phyloP scores from a whole-genome alignment of 257 asterid species.

The Forsythia suspensa region DNA sequence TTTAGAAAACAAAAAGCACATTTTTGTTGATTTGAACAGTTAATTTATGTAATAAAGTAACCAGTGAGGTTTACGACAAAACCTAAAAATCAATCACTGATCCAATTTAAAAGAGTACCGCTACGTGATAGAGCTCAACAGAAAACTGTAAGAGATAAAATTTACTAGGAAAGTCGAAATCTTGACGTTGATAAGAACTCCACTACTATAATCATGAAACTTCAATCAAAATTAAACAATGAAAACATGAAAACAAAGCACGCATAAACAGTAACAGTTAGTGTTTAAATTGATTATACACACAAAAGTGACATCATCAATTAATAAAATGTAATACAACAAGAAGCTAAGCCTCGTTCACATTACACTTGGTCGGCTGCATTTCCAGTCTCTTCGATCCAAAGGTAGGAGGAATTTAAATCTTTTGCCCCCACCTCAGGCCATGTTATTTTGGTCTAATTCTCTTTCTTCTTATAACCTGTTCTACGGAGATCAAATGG shows the following conservation, averaged over 20 bases:
- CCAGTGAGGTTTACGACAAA: not conserved
- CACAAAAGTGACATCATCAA: not conserved
- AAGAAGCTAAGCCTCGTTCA: not conserved
- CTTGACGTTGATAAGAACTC: not conserved
- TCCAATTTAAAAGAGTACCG: not conserved
- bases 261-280: not conserved
- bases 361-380: not conserved
- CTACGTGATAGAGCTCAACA: not conserved
- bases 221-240: not conserved
- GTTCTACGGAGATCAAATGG: not conserved
- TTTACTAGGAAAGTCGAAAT: not conserved
- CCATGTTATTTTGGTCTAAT: not conserved
- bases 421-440: not conserved
- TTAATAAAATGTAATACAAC: not conserved
- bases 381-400: not conserved
- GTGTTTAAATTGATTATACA: not conserved
- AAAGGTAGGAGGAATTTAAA: not conserved
- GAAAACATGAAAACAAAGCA: not conserved
- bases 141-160: not conserved
- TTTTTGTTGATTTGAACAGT: not conserved
- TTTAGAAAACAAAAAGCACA: conserved; percentile 13
- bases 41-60: not conserved
- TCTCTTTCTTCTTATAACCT: not conserved
- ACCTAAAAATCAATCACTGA: not conserved
- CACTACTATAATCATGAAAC: not conserved